A percentile compares a stretch with the other conserved stretches of the same genome.
phyloP scores from a whole-genome alignment of 805 yeast species.

The Hanseniaspora valbyensis region DNA sequence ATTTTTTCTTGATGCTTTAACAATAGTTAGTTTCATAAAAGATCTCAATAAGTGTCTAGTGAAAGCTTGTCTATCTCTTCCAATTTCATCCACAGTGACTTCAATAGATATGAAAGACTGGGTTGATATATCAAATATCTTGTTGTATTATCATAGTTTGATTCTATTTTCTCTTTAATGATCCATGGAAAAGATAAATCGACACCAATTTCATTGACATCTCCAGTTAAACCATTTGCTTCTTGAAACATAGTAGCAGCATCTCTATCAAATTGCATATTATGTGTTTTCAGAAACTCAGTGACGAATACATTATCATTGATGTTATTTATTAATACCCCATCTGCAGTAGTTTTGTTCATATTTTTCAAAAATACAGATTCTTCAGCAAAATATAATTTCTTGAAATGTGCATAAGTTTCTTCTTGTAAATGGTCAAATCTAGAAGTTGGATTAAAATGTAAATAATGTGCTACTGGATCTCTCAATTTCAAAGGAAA shows the following conservation, averaged over 20 bases:
- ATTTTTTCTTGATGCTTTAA: constrained; percentile 64
- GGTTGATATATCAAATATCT: constrained; percentile 10
- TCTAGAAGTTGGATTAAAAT: constrained; percentile 69
- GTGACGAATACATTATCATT: constrained; percentile 17
- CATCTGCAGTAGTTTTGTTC: not conserved
- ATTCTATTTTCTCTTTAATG: not conserved
- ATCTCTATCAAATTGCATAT: constrained; percentile 7
- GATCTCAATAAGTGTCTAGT: constrained; percentile 85
- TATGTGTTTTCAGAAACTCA: constrained; percentile 4
- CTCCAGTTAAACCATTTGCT: not conserved
- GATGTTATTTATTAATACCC: constrained; percentile 20
- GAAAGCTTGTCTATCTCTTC: constrained; percentile 74
- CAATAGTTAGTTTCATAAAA: constrained; percentile 58
- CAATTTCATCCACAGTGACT: constrained; percentile 60
- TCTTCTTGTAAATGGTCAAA: constrained; percentile 81
- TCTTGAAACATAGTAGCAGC: not conserved
- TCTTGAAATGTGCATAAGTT: constrained; percentile 64
- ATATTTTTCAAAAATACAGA: constrained; percentile 46
- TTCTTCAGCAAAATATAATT: constrained; percentile 88
- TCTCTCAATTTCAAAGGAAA: constrained; percentile 89
- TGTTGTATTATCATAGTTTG: not conserved
- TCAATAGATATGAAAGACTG: constrained; percentile 4
- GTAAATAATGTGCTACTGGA: constrained; percentile 77
- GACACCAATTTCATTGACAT: constrained; percentile 9
- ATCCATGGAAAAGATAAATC: constrained; percentile 8